Evolutionary conservation across 2,329 filamentous ascomycete species (phyloP).

Genomic region (Thelonectria olida): DNA sequence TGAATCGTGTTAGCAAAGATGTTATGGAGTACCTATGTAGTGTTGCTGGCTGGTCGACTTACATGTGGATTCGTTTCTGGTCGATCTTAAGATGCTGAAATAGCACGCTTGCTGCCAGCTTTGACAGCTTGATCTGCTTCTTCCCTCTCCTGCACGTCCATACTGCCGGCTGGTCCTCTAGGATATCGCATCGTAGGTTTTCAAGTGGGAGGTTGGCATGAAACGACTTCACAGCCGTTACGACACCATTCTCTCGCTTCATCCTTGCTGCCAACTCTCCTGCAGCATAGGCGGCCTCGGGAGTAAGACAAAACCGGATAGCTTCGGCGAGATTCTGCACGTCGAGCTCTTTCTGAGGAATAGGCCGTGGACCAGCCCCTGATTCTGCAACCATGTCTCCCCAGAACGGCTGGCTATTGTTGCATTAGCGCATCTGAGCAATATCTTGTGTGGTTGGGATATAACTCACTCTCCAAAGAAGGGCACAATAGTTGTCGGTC

Average conservation of each 20-base stretch:
- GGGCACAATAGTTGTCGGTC: conserved; percentile 76
- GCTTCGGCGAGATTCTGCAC: conserved; percentile 22
- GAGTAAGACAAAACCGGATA: conserved; percentile 21
- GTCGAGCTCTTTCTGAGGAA: conserved; percentile 22
- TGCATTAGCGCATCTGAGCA: not conserved
- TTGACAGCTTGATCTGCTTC: conserved; percentile 23
- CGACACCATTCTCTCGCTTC: conserved; percentile 27
- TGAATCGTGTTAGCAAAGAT: conserved; percentile 1
- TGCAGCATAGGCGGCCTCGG: conserved; percentile 17
- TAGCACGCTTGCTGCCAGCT: conserved; percentile 24
- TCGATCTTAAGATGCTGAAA: conserved; percentile 15
- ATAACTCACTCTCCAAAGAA: conserved; percentile 67
- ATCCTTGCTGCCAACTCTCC: conserved; percentile 20
- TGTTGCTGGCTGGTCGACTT: not conserved
- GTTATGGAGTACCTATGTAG: no score
- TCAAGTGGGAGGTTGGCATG: conserved; percentile 34
- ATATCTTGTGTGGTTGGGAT: not conserved
- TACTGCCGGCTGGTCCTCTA: conserved; percentile 11
- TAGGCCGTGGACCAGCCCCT: conserved; percentile 25
- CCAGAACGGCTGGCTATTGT: conserved; percentile 27
- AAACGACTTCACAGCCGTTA: conserved; percentile 32
- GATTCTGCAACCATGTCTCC: conserved; percentile 31
- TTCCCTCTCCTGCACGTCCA: conserved; percentile 22
- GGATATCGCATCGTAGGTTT: conserved; percentile 26
- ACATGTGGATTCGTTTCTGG: conserved; percentile 23